Conservation (phyloP, 139 green algal genomes). For the Tetradesmus lagerheimii region DNA sequence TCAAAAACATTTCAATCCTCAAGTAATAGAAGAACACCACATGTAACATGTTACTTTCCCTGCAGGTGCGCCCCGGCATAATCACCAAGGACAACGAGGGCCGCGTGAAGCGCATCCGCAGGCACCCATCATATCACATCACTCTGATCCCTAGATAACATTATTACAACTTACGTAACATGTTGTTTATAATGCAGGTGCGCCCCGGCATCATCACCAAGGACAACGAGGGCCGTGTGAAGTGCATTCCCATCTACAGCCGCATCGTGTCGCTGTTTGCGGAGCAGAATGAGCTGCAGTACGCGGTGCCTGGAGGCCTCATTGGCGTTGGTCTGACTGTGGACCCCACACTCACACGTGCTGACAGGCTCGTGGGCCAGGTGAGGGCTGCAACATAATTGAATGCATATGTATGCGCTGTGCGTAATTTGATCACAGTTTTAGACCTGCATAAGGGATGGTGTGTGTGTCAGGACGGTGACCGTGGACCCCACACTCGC, state of each 20-base stretch:
- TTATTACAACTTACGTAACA: not conserved
- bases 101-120: constrained; percentile 88
- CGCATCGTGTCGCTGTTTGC: constrained; percentile 97
- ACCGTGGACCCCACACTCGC: constrained; percentile 99
- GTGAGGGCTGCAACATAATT: constrained; percentile 47
- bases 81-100: constrained; percentile 96
- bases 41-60: too few relatives aligned
- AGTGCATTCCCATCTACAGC: constrained; percentile 96
- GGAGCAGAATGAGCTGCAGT: constrained; percentile 95
- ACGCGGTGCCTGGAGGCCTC: constrained; percentile 96
- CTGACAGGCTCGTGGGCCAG: constrained; percentile 97
- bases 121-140: not conserved
- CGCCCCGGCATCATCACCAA: constrained; percentile 98
- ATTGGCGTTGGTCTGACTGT: constrained; percentile 99
- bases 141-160: not conserved
- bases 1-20: too few relatives aligned
- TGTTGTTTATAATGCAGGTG: constrained; percentile 35
- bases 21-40: too few relatives aligned
- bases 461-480: not conserved
- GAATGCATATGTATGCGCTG: too few relatives aligned
- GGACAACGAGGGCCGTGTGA: constrained; percentile 89
- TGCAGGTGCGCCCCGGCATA: constrained; percentile 90
- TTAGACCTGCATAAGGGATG: too few relatives aligned
- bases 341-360: constrained; percentile 97
- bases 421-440: too few relatives aligned